Evolutionary conservation across 495 filamentous ascomycete species (phyloP), one percentile per base, ranked within the genome.

Genomic region (Talaromyces stipitatus): DNA sequence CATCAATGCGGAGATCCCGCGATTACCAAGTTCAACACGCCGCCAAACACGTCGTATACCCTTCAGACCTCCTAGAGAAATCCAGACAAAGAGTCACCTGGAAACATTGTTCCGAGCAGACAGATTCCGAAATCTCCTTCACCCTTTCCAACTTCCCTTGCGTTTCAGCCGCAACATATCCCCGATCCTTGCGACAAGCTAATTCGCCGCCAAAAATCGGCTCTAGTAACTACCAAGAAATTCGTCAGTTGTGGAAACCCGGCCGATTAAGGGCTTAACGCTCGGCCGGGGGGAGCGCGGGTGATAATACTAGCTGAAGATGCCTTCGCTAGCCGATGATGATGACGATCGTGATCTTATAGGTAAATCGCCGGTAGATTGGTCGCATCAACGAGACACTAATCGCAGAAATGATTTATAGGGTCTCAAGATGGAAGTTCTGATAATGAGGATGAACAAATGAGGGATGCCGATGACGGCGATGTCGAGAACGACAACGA

Each of bases 371-470:
- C 9, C 30, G 12, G 11, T 23, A 30, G 3, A 45, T n/a, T 43
- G 30, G 23, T 22, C 36, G 52, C 16, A 52, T 22, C 24, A 48
- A 26, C 45, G 2, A n/a, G 14, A 12, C 18, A 30, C 63, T 71
- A 56, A 69, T 36, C 58, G 57, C 32, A 60, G 28, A 20, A 26
- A 16, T 59, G 46, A 43, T 29, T 32, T 33, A n/a, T 66, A 78
- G 75, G 71, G 54, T 84, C 83, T 28, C 84, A 79, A 58, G 81
- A 82, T 61, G 82, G 73, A 58, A 86, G 82, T 67, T 88, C 85
- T 6, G 85, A 89, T 58, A 87, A 88, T 59, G 85, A 89, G 57
- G 85, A 88, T 29, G 84, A 86, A 55, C 72, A 75, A n/a, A 82
- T 86, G 72, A 78, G 86, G 45, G 85, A 88, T 62, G 79, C 69